phyloP scores from a whole-genome alignment of 2,329 filamentous ascomycete species.

The Aspergillus oerlinghausenensis region DNA sequence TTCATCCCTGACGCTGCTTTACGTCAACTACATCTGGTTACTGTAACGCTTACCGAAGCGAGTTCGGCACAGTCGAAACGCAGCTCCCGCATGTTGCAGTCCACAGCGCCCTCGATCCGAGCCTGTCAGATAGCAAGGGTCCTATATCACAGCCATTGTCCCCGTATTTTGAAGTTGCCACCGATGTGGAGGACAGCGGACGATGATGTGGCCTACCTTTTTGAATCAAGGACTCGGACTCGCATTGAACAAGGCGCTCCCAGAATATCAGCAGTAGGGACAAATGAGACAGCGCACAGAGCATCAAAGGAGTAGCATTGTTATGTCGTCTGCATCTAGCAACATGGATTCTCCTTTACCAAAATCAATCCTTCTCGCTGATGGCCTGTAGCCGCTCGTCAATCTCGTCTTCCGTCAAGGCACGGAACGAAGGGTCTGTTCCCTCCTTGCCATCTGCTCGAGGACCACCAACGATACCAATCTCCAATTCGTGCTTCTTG shows the following conservation, averaged over 20 bases:
- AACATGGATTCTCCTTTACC: constrained; percentile 12
- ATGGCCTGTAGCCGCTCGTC: constrained; percentile 97
- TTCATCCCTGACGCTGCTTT: not conserved
- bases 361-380: constrained; percentile 86
- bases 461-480: constrained; percentile 92
- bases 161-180: constrained; percentile 6
- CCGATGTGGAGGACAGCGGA: not conserved
- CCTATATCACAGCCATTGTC: constrained; percentile 1
- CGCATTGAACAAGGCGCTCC: not conserved
- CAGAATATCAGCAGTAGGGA: not conserved
- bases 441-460: constrained; percentile 77
- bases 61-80: not conserved
- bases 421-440: constrained; percentile 73
- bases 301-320: constrained; percentile 14
- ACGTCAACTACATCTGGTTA: not conserved
- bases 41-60: not conserved
- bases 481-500: constrained; percentile 98
- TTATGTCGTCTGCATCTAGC: constrained; percentile 20
- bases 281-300: constrained; percentile 1
- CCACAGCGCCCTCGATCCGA: not conserved
- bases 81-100: not conserved
- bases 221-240: not conserved
- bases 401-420: constrained; percentile 94
- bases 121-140: constrained; percentile 11
- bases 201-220: not conserved